A percentile compares a stretch with the other conserved stretches of the same genome.
These are phyloP conservation scores for Cordyceps militaris DNA, from an alignment of 2,329 filamentous ascomycete genomes.

Conservation along the genomic window DNA sequence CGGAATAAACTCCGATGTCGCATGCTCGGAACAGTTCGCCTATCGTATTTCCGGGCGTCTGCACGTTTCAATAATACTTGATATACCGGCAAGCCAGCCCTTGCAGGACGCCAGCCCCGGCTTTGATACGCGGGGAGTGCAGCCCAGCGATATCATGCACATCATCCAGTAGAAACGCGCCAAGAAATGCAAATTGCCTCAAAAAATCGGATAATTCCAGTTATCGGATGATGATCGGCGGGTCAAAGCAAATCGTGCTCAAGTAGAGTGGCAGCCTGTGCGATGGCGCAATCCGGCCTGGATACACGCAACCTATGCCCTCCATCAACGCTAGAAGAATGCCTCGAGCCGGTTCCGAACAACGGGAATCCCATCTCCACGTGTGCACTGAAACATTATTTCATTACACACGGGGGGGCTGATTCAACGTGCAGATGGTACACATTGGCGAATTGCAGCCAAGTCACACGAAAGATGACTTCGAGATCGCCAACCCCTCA, in stretches of 20 bases:
- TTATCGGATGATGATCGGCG: background rate
- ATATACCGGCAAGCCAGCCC: no score
- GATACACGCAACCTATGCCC: slow-evolving; percentile 2
- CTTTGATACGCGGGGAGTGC: no score
- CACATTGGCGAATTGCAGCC: background rate
- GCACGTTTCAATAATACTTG: no score
- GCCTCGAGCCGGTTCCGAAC: no score
- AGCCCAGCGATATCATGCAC: no score
- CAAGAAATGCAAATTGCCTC: background rate
- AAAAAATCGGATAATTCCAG: no score
- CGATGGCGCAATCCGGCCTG: slow-evolving; percentile 8
- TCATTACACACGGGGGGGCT: no score
- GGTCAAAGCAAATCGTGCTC: background rate
- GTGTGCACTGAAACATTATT: background rate
- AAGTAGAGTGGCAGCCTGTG: background rate
- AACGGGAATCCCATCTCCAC: background rate
- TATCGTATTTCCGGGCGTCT: no score
- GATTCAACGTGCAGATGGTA: background rate
- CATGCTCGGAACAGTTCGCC: background rate
- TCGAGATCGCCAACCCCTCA: background rate
- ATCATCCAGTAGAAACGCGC: no score
- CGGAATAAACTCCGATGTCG: background rate
- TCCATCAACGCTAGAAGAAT: background rate
- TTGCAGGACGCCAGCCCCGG: no score
- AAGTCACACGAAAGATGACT: background rate